Conservation (phyloP, 495 filamentous ascomycete genomes). For the Penicillium simplicissimum region DNA sequence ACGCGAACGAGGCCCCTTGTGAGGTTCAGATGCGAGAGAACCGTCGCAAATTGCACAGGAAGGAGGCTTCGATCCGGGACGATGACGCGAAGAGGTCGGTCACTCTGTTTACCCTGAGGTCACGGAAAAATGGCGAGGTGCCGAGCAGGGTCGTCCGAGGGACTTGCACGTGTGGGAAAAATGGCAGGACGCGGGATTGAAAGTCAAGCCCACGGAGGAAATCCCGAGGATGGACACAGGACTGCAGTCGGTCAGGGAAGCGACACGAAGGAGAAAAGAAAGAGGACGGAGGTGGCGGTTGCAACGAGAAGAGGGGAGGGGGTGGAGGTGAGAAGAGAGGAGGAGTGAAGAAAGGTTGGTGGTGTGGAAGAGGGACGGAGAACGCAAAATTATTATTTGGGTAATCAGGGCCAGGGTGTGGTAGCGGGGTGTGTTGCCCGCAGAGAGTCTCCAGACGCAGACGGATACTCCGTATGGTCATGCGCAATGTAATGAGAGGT, state of each 20-base stretch:
- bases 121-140: conserved; percentile 9
- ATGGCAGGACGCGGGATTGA: conserved; percentile 7
- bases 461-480: no score
- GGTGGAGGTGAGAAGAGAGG: conserved; percentile 27
- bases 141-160: conserved; percentile 11
- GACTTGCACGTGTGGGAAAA: conserved; percentile 20
- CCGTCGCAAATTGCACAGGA: conserved; percentile 5
- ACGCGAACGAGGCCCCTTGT: conserved; percentile 9
- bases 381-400: conserved; percentile 30
- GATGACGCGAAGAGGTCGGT: conserved; percentile 9
- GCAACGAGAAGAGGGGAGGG: conserved; percentile 17
- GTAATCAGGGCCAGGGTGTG: conserved; percentile 25
- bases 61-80: neutral
- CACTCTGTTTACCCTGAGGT: conserved; percentile 8
- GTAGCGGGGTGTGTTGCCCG: conserved; percentile 22
- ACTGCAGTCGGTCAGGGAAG: neutral
- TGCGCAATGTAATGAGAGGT: neutral
- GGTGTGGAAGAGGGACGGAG: conserved; percentile 27
- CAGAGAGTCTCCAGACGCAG: neutral
- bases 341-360: conserved; percentile 24
- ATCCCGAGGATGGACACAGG: conserved; percentile 1
- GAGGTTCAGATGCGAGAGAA: neutral
- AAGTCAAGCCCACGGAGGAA: conserved; percentile 6
- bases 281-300: conserved; percentile 9
- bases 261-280: conserved; percentile 3